Evolutionary conservation across 805 yeast species (phyloP).

Genomic region (Saccharomycopsis javanensis): DNA sequence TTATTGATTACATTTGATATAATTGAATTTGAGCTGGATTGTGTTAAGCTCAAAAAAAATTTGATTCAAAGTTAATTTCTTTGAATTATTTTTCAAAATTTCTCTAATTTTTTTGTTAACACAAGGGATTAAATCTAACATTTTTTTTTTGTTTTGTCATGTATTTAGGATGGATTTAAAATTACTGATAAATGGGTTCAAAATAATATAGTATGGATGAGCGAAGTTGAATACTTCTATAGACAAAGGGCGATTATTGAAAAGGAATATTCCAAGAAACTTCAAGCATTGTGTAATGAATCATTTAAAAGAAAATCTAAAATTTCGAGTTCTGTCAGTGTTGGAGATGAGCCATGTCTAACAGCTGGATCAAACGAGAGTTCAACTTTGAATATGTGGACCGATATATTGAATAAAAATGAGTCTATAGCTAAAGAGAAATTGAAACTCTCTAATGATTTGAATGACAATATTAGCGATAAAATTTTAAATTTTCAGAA

Average conservation of each 20-base stretch:
- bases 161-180: slow-evolving; percentile 34
- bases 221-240: slow-evolving; percentile 75
- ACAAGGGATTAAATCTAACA: no score
- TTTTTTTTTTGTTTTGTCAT: background rate
- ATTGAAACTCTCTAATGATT: slow-evolving; percentile 45
- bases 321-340: slow-evolving; percentile 56
- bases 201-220: slow-evolving; percentile 63
- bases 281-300: slow-evolving; percentile 54
- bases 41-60: background rate
- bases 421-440: slow-evolving; percentile 69
- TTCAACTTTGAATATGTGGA: slow-evolving; percentile 86
- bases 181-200: slow-evolving; percentile 70
- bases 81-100: no score
- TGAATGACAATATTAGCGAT: slow-evolving; percentile 49
- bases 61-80: no score
- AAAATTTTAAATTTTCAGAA: slow-evolving; percentile 46
- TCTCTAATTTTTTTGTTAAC: no score
- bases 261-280: slow-evolving; percentile 65
- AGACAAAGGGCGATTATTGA: slow-evolving; percentile 75
- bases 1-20: background rate
- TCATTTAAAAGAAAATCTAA: slow-evolving; percentile 71
- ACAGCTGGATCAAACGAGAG: slow-evolving; percentile 94
- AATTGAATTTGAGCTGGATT: background rate
- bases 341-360: slow-evolving; percentile 81
- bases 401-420: slow-evolving; percentile 72